phyloP scores from a whole-genome alignment of 768 basidiomycete genomes.

The Tylopilus sp. region DNA sequence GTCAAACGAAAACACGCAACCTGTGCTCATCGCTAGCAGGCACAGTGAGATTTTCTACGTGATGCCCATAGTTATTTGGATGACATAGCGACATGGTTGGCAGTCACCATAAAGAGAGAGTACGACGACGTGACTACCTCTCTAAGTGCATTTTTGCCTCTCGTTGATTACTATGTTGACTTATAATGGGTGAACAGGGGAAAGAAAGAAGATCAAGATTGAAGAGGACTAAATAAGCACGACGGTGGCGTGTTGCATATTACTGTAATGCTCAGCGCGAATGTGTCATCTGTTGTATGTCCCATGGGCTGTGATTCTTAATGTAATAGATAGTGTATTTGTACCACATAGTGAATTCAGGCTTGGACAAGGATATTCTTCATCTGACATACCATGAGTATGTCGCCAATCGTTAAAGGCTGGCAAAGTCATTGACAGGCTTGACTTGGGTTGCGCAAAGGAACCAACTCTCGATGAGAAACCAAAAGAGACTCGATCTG shows the following conservation, averaged over 20 bases:
- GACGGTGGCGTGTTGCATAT: neutral
- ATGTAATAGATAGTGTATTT: neutral
- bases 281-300: neutral
- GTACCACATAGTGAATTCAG: neutral
- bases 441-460: no score
- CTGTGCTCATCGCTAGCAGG: neutral
- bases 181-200: neutral
- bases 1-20: neutral
- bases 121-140: neutral
- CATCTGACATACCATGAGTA: neutral
- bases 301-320: neutral
- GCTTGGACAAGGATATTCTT: no score
- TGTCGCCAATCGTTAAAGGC: no score
- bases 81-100: neutral
- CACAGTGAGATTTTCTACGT: neutral
- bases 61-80: neutral
- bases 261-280: neutral
- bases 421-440: no score
- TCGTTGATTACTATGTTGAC: no score
- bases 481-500: no score
- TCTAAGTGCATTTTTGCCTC: conserved; percentile 4
- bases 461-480: no score
- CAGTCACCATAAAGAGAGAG: conserved; percentile 9
- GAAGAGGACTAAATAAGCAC: conserved; percentile 8
- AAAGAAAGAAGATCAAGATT: conserved; percentile 16